Evolutionary conservation across 1,139 yeast genomes (phyloP).

Genomic region (Hemisphaericaspora xylanilytica): DNA sequence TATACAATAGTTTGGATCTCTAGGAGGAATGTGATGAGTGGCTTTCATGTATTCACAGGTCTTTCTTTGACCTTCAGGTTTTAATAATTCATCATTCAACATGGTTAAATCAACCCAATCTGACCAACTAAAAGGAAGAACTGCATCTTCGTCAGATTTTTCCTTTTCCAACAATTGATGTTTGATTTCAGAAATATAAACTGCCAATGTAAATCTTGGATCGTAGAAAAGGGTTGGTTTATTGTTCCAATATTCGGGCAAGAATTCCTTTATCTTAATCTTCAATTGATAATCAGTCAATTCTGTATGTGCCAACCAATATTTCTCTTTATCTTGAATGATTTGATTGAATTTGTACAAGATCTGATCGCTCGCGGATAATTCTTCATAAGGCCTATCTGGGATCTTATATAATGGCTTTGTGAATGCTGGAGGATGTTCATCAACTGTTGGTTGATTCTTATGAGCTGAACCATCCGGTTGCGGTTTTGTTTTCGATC

Average conservation of each 20-base stretch:
- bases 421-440: constrained; percentile 12
- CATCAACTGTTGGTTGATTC: neutral
- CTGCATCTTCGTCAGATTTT: constrained; percentile 17
- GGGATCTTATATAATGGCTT: constrained; percentile 16
- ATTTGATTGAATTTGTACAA: constrained; percentile 17
- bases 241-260: constrained; percentile 16
- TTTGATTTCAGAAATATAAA: constrained; percentile 19
- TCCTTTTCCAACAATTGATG: constrained; percentile 14
- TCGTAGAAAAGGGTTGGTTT: constrained; percentile 21
- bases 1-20: constrained; percentile 23
- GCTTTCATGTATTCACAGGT: constrained; percentile 27
- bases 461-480: constrained; percentile 1
- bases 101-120: constrained; percentile 27
- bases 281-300: constrained; percentile 23
- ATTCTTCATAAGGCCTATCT: constrained; percentile 17
- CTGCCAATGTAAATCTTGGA: constrained; percentile 24
- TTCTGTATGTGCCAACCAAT: constrained; percentile 31
- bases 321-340: constrained; percentile 17
- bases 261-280: constrained; percentile 22
- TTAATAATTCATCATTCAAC: constrained; percentile 40
- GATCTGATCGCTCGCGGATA: constrained; percentile 20
- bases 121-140: constrained; percentile 35
- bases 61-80: constrained; percentile 35
- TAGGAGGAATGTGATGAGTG: constrained; percentile 21
- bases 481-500: neutral